A percentile compares a stretch with the other conserved stretches of the same genome.
Conservation (phyloP, 176 grass and related monocot genomes). For the Zizania latifolia region DNA sequence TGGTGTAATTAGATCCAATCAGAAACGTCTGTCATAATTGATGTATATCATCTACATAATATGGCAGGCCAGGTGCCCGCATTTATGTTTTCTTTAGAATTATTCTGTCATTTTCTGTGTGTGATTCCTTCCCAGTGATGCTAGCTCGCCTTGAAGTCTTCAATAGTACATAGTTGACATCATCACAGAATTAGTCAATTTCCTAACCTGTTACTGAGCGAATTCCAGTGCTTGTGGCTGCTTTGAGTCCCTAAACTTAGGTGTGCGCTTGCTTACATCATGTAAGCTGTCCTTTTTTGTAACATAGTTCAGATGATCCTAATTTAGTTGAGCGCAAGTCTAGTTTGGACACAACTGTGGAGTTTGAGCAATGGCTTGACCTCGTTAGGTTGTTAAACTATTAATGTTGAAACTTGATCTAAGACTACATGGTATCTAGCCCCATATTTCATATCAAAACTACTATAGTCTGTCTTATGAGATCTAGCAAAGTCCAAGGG, state of each 20-base stretch:
- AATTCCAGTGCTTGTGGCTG: neutral
- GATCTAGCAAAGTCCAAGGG: neutral
- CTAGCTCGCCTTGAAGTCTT: neutral
- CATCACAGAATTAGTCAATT: neutral
- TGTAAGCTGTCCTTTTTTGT: neutral
- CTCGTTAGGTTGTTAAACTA: neutral
- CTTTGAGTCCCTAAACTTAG: neutral
- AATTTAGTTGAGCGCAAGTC: neutral
- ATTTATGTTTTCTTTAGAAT: constrained; percentile 6
- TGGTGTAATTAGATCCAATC: neutral
- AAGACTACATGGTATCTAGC: neutral
- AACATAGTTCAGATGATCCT: neutral
- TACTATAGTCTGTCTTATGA: neutral
- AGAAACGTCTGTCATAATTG: neutral
- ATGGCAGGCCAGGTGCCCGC: neutral
- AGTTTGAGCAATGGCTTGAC: neutral
- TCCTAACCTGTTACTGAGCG: neutral
- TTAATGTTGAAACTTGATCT: neutral
- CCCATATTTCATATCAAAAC: neutral
- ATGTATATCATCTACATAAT: constrained; percentile 3
- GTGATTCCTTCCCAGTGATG: constrained; percentile 7
- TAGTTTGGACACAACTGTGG: neutral
- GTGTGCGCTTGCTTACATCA: neutral
- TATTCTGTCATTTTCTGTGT: neutral
- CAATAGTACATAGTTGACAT: neutral